Evolutionary conservation across 306 rosid genomes (phyloP), one percentile per base, ranked within the genome.

Genomic region (Castanopsis chinensis): DNA sequence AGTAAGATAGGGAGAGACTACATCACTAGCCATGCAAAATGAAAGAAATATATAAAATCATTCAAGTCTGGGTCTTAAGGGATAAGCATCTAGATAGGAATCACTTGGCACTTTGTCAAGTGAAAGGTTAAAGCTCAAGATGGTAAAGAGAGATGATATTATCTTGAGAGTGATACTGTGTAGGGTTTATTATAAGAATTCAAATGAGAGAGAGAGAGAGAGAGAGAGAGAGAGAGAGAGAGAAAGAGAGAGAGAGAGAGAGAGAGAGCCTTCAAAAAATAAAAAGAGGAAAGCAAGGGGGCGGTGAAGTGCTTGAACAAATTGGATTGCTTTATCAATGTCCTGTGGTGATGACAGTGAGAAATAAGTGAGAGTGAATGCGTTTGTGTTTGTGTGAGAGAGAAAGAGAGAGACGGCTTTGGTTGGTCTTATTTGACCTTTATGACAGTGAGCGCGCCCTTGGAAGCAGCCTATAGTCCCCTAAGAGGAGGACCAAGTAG

Each of bases 11-110:
- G 83, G 69, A 81, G 79, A 52, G 21, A 74, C 21, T 79, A 82
- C 82, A 81, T 78, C 76, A 88, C 77, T 53, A 82, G 95, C 97
- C 97, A 92, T 92, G 90, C 91, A 87, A 80, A 51, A 77, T 77
- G 49, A 75, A 72, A 69, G 33, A 32, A 32, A 72, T 41, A 77
- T 63, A 76, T 35, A 70, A 76, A 78, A 86, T 70, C 86, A 79
- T 88, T 60, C 87, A 84, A 80, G 73, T 10, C 1, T 65, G 20
- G 20, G 35, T 9, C 28, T 37, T 60, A 69, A 76, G 17, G 63
- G 51, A 51, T 75, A 41, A 78, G 56, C 68, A 63, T 70, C 41
- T 52, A 18, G 65, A 69, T 56, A 27, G 56, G 70, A 37, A 37
- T 37, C 15, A n/a, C 11, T 45, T 10, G 32, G 27, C 18, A 53